Percentiles rank a stretch among this genome's conserved stretches.
These are phyloP conservation scores for Gossypium trilobum DNA, from an alignment of 441 rosid genomes.

Conservation along the genomic window DNA sequence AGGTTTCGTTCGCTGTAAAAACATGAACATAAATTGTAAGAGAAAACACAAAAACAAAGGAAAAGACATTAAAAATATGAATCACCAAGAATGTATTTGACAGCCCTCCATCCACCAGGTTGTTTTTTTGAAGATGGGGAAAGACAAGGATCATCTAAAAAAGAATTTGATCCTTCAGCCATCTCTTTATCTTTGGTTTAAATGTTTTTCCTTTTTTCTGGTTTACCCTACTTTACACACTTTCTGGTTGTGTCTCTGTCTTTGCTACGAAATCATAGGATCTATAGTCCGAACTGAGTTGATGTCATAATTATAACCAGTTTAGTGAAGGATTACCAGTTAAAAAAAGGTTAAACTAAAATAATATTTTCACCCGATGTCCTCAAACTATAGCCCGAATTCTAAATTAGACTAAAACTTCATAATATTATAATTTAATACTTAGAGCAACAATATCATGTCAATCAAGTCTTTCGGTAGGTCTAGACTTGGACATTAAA, in stretches of 20 bases:
- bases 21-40: not conserved
- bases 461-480: too few species aligned
- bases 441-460: too few species aligned
- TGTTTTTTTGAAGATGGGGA: not conserved
- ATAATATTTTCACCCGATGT: too few species aligned
- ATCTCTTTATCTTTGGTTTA: not conserved
- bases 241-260: not conserved
- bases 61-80: not conserved
- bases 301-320: not conserved
- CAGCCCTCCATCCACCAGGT: slow-evolving; percentile 40
- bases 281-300: not conserved
- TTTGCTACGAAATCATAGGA: not conserved
- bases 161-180: not conserved
- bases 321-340: not conserved
- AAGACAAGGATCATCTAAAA: not conserved
- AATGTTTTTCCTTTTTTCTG: too few species aligned
- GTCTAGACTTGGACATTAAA: too few species aligned
- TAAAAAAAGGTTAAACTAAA: too few species aligned
- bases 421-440: too few species aligned
- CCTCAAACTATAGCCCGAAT: too few species aligned
- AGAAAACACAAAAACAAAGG: not conserved
- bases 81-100: slow-evolving; percentile 39
- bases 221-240: not conserved
- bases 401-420: too few species aligned
- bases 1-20: slow-evolving; percentile 40